These are phyloP conservation scores for Linaria vulgaris DNA, from an alignment of 257 asterid genomes.

Conservation along the genomic window DNA sequence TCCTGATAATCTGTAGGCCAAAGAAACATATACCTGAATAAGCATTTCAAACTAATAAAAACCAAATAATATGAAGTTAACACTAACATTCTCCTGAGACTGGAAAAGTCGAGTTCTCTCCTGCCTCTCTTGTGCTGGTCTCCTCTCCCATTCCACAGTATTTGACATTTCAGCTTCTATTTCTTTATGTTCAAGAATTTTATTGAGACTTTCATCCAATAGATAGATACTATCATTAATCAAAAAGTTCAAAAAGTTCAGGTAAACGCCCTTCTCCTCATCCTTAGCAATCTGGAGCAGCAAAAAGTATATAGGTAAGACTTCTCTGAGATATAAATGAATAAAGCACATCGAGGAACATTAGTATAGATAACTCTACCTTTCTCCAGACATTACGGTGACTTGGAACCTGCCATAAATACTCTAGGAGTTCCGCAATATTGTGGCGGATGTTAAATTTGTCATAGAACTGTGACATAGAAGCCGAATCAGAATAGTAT, in stretches of 20 bases:
- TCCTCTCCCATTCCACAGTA: conserved; percentile 84
- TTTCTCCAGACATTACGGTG: conserved; percentile 95
- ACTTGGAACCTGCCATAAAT: conserved; percentile 96
- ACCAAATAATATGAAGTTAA: no score
- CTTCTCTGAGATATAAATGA: background rate
- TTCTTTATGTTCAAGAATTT: conserved; percentile 92
- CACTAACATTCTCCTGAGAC: conserved; percentile 81
- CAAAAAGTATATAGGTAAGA: conserved; percentile 21
- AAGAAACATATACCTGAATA: conserved; percentile 21
- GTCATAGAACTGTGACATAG: conserved; percentile 77
- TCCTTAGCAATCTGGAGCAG: conserved; percentile 82
- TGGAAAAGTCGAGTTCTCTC: conserved; percentile 94
- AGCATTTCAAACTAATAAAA: conserved; percentile 24
- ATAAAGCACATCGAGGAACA: conserved; percentile 2
- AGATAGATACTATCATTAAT: conserved; percentile 93
- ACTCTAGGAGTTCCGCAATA: conserved; percentile 94
- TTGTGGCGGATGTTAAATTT: conserved; percentile 94
- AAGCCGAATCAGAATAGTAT: conserved; percentile 25
- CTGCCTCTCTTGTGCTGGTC: conserved; percentile 93
- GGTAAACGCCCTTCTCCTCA: conserved; percentile 95
- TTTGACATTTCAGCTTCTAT: conserved; percentile 98
- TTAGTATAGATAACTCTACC: conserved; percentile 36
- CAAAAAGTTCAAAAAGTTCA: conserved; percentile 86
- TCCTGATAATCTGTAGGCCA: conserved; percentile 69
- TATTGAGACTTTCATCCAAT: conserved; percentile 95